Conservation (phyloP, 495 filamentous ascomycete species). For the Aspergillus bridgeri region DNA sequence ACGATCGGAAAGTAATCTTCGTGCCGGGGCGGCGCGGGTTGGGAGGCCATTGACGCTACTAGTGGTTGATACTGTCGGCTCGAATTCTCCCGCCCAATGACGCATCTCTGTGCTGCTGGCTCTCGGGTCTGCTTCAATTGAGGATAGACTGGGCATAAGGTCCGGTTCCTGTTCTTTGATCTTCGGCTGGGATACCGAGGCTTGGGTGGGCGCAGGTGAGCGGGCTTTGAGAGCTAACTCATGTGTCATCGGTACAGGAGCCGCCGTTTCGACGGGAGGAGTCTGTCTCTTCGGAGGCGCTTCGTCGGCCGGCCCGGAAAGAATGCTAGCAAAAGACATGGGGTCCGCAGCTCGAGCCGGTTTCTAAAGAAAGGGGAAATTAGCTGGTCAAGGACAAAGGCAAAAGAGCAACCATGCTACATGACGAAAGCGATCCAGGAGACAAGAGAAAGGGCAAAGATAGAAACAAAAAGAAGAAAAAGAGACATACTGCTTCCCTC, state of each 20-base stretch:
- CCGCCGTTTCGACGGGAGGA: slow-evolving; percentile 20
- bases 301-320: slow-evolving; percentile 63
- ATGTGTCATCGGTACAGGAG: slow-evolving; percentile 13
- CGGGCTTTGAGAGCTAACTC: slow-evolving; percentile 19
- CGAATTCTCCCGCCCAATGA: slow-evolving; percentile 40
- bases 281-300: slow-evolving; percentile 44
- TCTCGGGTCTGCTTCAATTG: slow-evolving; percentile 30
- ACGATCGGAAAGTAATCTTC: slow-evolving; percentile 54
- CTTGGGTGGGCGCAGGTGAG: slow-evolving; percentile 10
- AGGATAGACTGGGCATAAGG: slow-evolving; percentile 10
- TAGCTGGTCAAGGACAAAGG: not conserved
- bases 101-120: slow-evolving; percentile 22
- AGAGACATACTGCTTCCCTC: slow-evolving; percentile 37
- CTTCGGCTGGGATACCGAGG: slow-evolving; percentile 4
- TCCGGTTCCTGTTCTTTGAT: slow-evolving; percentile 10
- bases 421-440: not conserved
- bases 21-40: slow-evolving; percentile 28
- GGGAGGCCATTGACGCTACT: slow-evolving; percentile 41
- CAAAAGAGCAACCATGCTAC: not conserved
- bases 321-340: slow-evolving; percentile 89
- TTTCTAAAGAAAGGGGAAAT: slow-evolving; percentile 39
- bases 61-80: slow-evolving; percentile 39
- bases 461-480: not conserved
- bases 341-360: slow-evolving; percentile 69
- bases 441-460: not conserved